Evolutionary conservation across 164 flowering plant genomes (phyloP), one percentile per base, ranked within the genome.

Genomic region (Tetrastigma voinierianum): DNA sequence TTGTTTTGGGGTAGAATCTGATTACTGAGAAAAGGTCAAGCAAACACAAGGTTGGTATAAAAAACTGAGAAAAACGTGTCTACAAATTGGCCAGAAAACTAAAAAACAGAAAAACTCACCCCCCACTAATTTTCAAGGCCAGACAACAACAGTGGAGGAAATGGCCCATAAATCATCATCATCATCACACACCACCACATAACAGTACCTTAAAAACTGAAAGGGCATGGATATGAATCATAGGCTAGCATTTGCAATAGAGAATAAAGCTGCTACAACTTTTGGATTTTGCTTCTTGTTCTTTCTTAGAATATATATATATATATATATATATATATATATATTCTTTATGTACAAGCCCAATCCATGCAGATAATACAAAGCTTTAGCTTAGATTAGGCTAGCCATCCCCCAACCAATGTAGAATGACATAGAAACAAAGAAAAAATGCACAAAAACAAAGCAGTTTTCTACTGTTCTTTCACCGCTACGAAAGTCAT

Each of bases 261-360:
- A 69, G 65, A 59, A 64, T 70, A 64, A 70, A 70, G 73, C 73
- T 63, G 68, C 64, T 11, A 8, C 58, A 20, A 15, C n/a, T 71
- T 71, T 72, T 63, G 76, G 67, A 67, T 58, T 57, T 62, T 67
- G 17, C 67, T 67, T 62, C 64, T 72, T 66, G 70, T 65, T 59
- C 46, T 70, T 59, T 58, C 64, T 59, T 24, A 11, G 16, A 19
- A 19, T 32, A 53, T 58, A 58, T 11, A 32, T n/a, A n/a, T n/a
- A n/a, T n/a, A n/a, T n/a, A 56, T 14, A 15, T 67, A 58, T 67
- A 49, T 60, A 67, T 59, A 60, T 59, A 67, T n/a, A n/a, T n/a
- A n/a, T n/a, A n/a, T n/a, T 32, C 40, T 54, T 16, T 54, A 10
- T 54, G 21, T 9, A 54, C 18, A 53, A 53, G 10, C 10, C 23